Evolutionary conservation across 2,329 filamentous ascomycete species (phyloP), one percentile per base, ranked within the genome.

Genomic region (Fusarium euwallaceae): DNA sequence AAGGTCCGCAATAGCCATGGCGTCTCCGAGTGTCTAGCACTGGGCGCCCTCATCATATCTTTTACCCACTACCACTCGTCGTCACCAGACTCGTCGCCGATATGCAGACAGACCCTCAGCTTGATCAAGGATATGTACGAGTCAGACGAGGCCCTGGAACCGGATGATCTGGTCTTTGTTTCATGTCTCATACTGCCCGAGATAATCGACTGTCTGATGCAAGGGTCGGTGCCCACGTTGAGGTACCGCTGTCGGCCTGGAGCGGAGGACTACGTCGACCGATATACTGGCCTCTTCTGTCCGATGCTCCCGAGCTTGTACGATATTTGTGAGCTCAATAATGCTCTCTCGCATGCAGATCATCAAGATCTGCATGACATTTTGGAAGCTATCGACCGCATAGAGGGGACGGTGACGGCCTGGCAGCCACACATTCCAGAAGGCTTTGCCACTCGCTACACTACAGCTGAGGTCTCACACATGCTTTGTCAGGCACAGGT

Each of bases 401-500:
- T 80, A 3, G 74, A 78, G 41, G 27, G 24, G 11, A 11, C 32
- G 1, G 55, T 79, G 14, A 59, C 65, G 7, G 59, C 53, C 0
- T 80, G 79, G 79, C 69, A 73, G 22, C 79, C 79, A 1, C 32
- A 62, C 4, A 68, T 77, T 14, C 78, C 78, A 4, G 53, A 67
- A 8, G 73, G 66, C 45, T 79, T 80, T 53, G 67, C 56, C 9
- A 65, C 29, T 0, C 45, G 51, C 5, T 80, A 74, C 20, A 73
- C 72, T 5, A 51, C 76, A 1, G 53, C 60, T 11, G 80, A 81
- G 32, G 69, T 80, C 3, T 67, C 76, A 0, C 79, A 79, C 56
- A 80, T 81, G 79, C 67, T 80, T 48, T 79, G 78, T 14, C 80
- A 81, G 29, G 76, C 72, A 2, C 75, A 78, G 20, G 75, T 77